These are phyloP conservation scores for Rhododendron griersonianum DNA, from an alignment of 148 eudicot genomes.

Conservation along the genomic window DNA sequence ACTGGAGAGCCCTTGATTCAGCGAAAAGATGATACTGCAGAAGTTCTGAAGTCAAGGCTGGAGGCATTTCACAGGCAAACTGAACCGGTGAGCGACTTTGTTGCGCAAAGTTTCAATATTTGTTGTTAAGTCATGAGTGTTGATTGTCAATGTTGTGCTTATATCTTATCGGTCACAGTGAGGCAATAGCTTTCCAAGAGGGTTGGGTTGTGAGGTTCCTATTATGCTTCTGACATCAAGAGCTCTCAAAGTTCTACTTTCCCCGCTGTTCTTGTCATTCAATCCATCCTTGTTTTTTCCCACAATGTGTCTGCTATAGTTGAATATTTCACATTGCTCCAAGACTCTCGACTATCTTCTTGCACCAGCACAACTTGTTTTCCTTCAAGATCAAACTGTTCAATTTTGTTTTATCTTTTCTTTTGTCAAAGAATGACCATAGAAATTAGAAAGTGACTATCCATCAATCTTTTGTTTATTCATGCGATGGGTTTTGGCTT, in stretches of 20 bases:
- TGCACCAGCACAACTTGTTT: too few relatives aligned
- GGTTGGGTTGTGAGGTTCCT: neutral
- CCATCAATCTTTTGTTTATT: neutral
- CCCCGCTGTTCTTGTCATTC: neutral
- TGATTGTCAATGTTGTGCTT: neutral
- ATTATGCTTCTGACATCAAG: neutral
- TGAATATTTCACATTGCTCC: too few relatives aligned
- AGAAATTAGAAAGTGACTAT: neutral
- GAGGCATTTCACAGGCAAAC: constrained; percentile 72
- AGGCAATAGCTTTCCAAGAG: neutral
- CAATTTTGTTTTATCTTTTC: neutral
- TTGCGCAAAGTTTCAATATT: neutral
- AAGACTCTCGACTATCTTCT: too few relatives aligned
- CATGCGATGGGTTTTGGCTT: neutral
- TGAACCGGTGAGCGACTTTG: constrained; percentile 54
- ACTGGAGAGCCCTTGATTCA: constrained; percentile 95
- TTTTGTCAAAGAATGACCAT: neutral
- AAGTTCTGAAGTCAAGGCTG: constrained; percentile 84
- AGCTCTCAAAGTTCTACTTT: neutral
- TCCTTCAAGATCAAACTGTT: too few relatives aligned
- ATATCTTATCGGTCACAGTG: neutral
- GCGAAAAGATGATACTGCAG: constrained; percentile 92
- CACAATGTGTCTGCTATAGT: neutral
- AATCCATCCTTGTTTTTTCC: neutral
- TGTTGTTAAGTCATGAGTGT: neutral